Evolutionary conservation across 75 land plant genomes (phyloP).

Genomic region (Pinus albicaulis): DNA sequence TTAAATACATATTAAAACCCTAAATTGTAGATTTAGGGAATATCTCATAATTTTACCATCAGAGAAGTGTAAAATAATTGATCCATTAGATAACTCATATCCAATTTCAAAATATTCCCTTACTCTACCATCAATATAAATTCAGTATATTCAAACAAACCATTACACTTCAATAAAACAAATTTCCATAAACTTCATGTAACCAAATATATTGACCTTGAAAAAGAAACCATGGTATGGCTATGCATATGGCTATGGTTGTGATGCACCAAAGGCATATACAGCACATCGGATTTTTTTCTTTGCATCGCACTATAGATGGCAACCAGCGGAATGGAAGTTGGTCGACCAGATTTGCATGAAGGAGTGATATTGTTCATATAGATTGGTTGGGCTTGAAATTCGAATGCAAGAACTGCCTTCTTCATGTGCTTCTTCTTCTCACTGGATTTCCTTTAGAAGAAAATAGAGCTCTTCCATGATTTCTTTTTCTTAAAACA

Average conservation of each 20-base stretch:
- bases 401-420: neutral
- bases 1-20: no score
- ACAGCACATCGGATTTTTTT: neutral
- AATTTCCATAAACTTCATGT: neutral
- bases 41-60: no score
- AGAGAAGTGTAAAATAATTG: no score
- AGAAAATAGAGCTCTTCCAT: constrained; percentile 5
- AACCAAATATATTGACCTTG: neutral
- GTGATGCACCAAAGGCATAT: neutral
- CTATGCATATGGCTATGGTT: no score
- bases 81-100: no score
- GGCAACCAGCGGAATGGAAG: neutral
- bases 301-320: neutral
- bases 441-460: neutral
- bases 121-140: no score
- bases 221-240: no score
- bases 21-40: no score
- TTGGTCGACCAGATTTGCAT: neutral
- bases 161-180: no score
- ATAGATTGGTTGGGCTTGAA: neutral
- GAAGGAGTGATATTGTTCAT: neutral
- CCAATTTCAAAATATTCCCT: no score
- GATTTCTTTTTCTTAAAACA: neutral
- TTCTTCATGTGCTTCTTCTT: neutral
- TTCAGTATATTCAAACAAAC: no score